Percentiles rank a stretch among this genome's conserved stretches.
Evolutionary conservation across 164 flowering plant species (phyloP).

Genomic region (Vitis riparia): DNA sequence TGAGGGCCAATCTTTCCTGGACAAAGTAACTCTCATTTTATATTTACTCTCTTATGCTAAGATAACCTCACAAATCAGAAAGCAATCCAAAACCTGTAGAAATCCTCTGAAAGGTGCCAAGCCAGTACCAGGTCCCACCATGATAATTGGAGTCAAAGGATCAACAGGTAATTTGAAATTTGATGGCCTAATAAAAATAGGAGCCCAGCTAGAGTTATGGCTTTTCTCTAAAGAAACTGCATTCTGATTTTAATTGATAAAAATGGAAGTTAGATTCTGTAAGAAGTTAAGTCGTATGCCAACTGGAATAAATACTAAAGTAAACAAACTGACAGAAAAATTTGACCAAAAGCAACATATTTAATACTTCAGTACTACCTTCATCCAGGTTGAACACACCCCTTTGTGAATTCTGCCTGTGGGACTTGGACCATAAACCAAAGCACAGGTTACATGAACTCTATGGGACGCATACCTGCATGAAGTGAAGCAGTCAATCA

Average conservation of each 20-base stretch:
- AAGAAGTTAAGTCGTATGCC: too few species aligned
- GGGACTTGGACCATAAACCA: conserved; percentile 77
- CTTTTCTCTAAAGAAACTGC: conserved; percentile 61
- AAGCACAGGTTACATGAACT: conserved; percentile 88
- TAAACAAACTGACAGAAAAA: neutral
- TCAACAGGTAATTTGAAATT: conserved; percentile 78
- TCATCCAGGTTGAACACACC: conserved; percentile 96
- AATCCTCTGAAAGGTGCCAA: conserved; percentile 94
- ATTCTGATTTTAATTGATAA: conserved; percentile 41
- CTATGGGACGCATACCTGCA: conserved; percentile 58
- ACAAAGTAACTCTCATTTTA: conserved; percentile 4
- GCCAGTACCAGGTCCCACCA: conserved; percentile 94
- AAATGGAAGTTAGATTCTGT: neutral
- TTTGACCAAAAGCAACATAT: neutral
- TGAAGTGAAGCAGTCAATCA: conserved; percentile 2
- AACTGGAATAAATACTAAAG: neutral
- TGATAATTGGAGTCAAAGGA: conserved; percentile 61
- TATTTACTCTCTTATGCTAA: neutral
- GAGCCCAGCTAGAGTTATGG: conserved; percentile 74
- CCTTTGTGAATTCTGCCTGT: conserved; percentile 91
- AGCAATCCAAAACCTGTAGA: conserved; percentile 52
- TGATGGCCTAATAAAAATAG: conserved; percentile 74
- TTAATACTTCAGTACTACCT: conserved; percentile 42
- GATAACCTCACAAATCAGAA: neutral
- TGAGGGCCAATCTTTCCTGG: conserved; percentile 82